Base-by-base conservation (phyloP, 257 asterid genomes). In the Thymus quinquecostatus region DNA sequence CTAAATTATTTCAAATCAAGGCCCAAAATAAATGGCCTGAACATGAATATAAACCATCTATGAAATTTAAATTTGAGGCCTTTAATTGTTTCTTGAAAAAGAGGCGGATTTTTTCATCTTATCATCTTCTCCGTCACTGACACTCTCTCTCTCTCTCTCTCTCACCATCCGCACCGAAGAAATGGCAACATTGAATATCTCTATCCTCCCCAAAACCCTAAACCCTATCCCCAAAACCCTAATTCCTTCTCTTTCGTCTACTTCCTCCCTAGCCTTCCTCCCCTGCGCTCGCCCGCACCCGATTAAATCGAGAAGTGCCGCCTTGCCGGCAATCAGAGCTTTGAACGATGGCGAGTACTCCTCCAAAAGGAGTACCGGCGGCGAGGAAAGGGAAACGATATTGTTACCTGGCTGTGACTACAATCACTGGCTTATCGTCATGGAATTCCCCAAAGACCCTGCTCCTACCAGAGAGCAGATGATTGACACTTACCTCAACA, bases 361-460 rank as follows among this genome's bases (percentile, higher is more conserved):
- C 7, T 68, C 96, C 5, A 89, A 71, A 77, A 89, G 92, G 73
- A 80, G 82, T 66, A 75, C 73, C 60, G 73, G 79, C 72, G 79
- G 80, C 30, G 99, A 95, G 62, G 95, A 92, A 47, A 87, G 92
- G 81, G 99, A 92, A 66, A 83, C 96, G 76, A 95, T 92, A 64
- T 89, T 86, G 95, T 64, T 95, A 49, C 98, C 99, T 33, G 99
- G 99, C n/a, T 95, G 99, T 78, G 99, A 95, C 80, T 95, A 95
- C 74, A 95, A 90, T 33, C 99, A 95, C 73, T 95, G 99, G 97
- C 89, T 95, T 47, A 87, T 95, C 68, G 99, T 95, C 43, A 86
- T 95, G 99, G 99, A 95, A 79, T 95, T 95, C 70, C 97, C 99
- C 32, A 92, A 92, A 58, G 99, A 95, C 85, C 99, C 97, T 66